Conservation (phyloP, 495 filamentous ascomycete genomes). For the Penicillium simplicissimum region DNA sequence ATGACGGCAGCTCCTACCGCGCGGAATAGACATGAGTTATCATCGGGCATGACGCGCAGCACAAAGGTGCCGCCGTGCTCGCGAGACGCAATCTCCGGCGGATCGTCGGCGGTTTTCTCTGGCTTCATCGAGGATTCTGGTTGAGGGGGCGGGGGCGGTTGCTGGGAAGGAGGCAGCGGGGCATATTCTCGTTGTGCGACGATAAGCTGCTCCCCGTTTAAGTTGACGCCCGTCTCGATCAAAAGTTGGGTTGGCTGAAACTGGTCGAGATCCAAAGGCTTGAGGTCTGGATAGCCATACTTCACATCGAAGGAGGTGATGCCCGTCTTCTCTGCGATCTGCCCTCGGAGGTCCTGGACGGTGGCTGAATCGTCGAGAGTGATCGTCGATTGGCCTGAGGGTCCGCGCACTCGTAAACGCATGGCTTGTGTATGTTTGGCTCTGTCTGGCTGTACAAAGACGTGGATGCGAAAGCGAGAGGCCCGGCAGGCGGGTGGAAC, state of each 20-base stretch:
- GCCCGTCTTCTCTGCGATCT: conserved; percentile 58
- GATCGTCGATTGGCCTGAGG: conserved; percentile 61
- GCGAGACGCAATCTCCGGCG: conserved; percentile 68
- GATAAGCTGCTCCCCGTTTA: conserved; percentile 84
- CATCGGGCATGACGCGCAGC: conserved; percentile 94
- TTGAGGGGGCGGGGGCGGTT: conserved; percentile 10
- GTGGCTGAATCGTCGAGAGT: conserved; percentile 64
- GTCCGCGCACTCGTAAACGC: conserved; percentile 63
- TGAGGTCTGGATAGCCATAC: conserved; percentile 77
- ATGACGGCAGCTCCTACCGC: conserved; percentile 80
- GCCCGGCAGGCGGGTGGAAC: neutral
- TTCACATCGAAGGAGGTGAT: conserved; percentile 68
- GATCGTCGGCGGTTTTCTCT: conserved; percentile 48
- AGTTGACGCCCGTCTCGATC: conserved; percentile 59
- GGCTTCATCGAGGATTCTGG: conserved; percentile 21
- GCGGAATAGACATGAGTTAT: conserved; percentile 93
- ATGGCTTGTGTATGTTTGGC: conserved; percentile 36
- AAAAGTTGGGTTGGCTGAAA: conserved; percentile 49
- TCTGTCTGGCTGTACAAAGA: neutral
- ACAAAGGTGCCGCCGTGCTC: conserved; percentile 66
- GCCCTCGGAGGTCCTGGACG: conserved; percentile 58
- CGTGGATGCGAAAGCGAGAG: neutral
- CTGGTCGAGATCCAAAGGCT: conserved; percentile 61
- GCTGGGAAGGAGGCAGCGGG: conserved; percentile 16
- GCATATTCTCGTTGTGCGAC: conserved; percentile 51